A percentile compares a stretch with the other conserved stretches of the same genome.
Evolutionary conservation across 1,284 basidiomycete species (phyloP).

Genomic region (Ganoderma multipileum): DNA sequence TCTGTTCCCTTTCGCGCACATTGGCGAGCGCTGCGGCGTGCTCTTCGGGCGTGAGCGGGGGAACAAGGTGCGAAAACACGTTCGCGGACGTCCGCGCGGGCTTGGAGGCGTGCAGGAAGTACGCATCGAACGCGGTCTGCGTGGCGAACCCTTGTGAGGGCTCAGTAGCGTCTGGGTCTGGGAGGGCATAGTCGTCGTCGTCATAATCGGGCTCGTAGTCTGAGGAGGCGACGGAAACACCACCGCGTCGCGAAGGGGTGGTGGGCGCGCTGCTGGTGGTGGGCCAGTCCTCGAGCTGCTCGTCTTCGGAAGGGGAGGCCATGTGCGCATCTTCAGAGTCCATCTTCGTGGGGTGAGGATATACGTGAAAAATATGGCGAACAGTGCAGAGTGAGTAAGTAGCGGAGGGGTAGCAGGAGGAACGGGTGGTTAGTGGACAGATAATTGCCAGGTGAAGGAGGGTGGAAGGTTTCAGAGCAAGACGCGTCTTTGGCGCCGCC

Average conservation of each 20-base stretch:
- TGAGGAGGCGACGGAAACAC: slow-evolving; percentile 14
- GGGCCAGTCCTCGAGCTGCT: slow-evolving; percentile 29
- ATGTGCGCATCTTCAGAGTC: slow-evolving; percentile 19
- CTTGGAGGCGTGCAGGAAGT: slow-evolving; percentile 74
- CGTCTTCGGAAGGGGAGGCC: slow-evolving; percentile 22
- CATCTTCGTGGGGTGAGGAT: slow-evolving; percentile 16
- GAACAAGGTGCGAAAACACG: slow-evolving; percentile 75
- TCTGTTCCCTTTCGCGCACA: slow-evolving; percentile 33
- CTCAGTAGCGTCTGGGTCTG: slow-evolving; percentile 13
- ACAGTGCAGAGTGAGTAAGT: too few species aligned
- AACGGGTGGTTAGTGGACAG: background rate
- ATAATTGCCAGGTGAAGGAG: background rate
- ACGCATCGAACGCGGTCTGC: slow-evolving; percentile 79
- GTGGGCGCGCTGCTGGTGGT: slow-evolving; percentile 20
- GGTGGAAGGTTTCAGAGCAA: background rate
- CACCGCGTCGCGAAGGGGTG: slow-evolving; percentile 20
- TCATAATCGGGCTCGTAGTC: slow-evolving; percentile 21
- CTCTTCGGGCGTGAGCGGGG: slow-evolving; percentile 71
- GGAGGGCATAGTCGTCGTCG: slow-evolving; percentile 9
- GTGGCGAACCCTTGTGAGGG: slow-evolving; percentile 31
- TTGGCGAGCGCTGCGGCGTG: slow-evolving; percentile 50
- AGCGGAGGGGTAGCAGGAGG: background rate
- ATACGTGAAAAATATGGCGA: too few species aligned
- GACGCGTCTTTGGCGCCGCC: background rate
- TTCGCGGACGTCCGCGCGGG: slow-evolving; percentile 76